These are phyloP conservation scores for Biscogniauxia sp. DNA, from an alignment of 2,329 filamentous ascomycete genomes.

Conservation along the genomic window DNA sequence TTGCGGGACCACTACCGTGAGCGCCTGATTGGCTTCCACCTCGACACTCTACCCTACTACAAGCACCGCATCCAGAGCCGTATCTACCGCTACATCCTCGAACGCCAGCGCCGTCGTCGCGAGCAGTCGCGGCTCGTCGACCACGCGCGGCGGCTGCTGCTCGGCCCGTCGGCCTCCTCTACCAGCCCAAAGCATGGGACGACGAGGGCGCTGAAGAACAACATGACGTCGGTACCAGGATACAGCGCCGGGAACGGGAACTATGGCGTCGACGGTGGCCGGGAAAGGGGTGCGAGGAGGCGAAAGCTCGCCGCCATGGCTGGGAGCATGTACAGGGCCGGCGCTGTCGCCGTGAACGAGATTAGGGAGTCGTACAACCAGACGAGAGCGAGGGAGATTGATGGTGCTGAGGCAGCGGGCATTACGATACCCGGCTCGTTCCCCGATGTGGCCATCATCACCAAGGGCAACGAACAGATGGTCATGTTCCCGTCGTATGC, in stretches of 20 bases:
- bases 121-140: conserved; percentile 48
- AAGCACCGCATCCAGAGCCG: conserved; percentile 71
- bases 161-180: conserved; percentile 34
- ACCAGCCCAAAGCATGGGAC: conserved; percentile 35
- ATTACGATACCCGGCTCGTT: conserved; percentile 71
- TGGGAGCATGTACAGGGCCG: conserved; percentile 54
- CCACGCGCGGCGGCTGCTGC: conserved; percentile 45
- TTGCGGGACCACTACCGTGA: conserved; percentile 62
- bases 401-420: conserved; percentile 33
- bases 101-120: conserved; percentile 56
- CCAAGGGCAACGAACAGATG: conserved; percentile 84
- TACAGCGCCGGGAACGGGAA: conserved; percentile 34
- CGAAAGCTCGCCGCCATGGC: conserved; percentile 71
- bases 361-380: conserved; percentile 59
- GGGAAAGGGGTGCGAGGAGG: conserved; percentile 69
- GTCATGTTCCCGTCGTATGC: conserved; percentile 94
- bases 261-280: conserved; percentile 37
- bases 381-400: conserved; percentile 41
- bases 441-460: conserved; percentile 77
- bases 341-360: conserved; percentile 56
- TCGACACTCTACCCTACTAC: conserved; percentile 70
- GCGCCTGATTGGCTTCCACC: conserved; percentile 66
- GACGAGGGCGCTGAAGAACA: conserved; percentile 21
- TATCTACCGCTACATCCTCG: conserved; percentile 72
- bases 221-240: conserved; percentile 34